Evolutionary conservation across 1,284 basidiomycete genomes (phyloP).

Genomic region (Cutaneotrichosporon cavernicola): DNA sequence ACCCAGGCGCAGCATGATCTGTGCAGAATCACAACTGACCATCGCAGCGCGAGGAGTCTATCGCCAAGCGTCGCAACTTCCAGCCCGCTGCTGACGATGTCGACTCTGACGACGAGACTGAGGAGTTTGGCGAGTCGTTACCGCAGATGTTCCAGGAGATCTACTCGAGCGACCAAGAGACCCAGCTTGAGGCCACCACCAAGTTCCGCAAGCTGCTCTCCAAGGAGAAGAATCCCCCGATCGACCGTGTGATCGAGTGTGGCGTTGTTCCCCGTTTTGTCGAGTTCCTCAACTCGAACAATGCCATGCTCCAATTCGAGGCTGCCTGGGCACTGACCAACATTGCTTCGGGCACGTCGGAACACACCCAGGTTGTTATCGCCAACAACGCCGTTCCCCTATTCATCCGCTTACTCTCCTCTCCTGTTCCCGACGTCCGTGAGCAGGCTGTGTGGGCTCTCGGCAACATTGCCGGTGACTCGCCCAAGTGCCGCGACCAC

Average conservation of each 20-base stretch:
- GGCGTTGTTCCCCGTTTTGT: constrained; percentile 97
- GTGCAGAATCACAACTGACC: constrained; percentile 8
- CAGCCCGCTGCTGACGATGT: constrained; percentile 61
- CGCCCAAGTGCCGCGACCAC: constrained; percentile 88
- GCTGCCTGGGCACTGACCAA: constrained; percentile 99
- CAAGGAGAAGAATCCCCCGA: constrained; percentile 99
- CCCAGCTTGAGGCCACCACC: constrained; percentile 87
- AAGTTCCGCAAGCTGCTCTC: constrained; percentile 98
- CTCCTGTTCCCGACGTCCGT: constrained; percentile 82
- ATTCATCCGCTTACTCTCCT: constrained; percentile 88
- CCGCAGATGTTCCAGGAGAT: constrained; percentile 82
- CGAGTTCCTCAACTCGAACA: constrained; percentile 81
- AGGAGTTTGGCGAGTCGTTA: constrained; percentile 61
- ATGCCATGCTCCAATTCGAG: constrained; percentile 97
- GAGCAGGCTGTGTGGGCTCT: constrained; percentile 97
- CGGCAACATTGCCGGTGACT: constrained; percentile 95
- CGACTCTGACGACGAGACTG: constrained; percentile 83
- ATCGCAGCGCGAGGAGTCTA: constrained; percentile 78
- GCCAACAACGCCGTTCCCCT: constrained; percentile 91
- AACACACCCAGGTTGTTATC: constrained; percentile 98
- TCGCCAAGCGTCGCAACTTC: constrained; percentile 92
- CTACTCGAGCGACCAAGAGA: constrained; percentile 86
- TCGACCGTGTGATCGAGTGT: constrained; percentile 97
- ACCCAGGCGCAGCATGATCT: not conserved
- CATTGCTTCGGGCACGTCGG: constrained; percentile 97